Evolutionary conservation across 1,284 basidiomycete species (phyloP).

Genomic region (Omphalotus olearius): DNA sequence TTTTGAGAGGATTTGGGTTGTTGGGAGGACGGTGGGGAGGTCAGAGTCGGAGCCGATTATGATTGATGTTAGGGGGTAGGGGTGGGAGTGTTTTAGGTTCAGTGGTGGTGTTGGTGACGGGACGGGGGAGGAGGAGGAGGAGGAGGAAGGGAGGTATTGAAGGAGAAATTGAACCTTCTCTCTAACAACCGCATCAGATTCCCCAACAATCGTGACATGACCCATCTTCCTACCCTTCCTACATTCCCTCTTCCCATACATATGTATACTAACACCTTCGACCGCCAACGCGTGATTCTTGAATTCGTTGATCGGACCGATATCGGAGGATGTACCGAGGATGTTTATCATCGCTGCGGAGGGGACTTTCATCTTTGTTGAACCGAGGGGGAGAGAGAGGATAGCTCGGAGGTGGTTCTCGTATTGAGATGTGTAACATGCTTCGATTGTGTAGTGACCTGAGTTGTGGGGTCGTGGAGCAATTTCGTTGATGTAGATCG

Average conservation of each 20-base stretch:
- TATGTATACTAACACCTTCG: constrained; percentile 81
- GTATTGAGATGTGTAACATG: constrained; percentile 94
- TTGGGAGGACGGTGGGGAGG: constrained; percentile 88
- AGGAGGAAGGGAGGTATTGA: no score
- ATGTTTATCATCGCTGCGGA: constrained; percentile 95
- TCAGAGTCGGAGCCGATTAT: constrained; percentile 99
- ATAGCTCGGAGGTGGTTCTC: constrained; percentile 99
- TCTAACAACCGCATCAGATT: constrained; percentile 76
- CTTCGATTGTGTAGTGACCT: constrained; percentile 99
- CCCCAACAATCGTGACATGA: constrained; percentile 89
- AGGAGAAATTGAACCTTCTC: constrained; percentile 71
- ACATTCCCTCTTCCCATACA: constrained; percentile 92
- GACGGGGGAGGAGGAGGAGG: constrained; percentile 54
- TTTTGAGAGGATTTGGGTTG: constrained; percentile 78
- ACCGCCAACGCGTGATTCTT: constrained; percentile 54
- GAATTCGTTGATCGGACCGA: constrained; percentile 58
- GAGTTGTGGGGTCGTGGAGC: constrained; percentile 99
- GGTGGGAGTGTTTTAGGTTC: constrained; percentile 51
- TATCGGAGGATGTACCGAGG: constrained; percentile 71
- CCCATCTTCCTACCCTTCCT: constrained; percentile 97
- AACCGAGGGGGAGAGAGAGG: constrained; percentile 86
- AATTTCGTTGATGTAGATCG: constrained; percentile 92
- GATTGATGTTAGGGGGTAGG: constrained; percentile 83
- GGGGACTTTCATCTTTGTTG: constrained; percentile 84
- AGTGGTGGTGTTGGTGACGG: constrained; percentile 39